Base-by-base conservation (phyloP, 495 filamentous ascomycete genomes). In the Friedmanniomyces endolithicus region DNA sequence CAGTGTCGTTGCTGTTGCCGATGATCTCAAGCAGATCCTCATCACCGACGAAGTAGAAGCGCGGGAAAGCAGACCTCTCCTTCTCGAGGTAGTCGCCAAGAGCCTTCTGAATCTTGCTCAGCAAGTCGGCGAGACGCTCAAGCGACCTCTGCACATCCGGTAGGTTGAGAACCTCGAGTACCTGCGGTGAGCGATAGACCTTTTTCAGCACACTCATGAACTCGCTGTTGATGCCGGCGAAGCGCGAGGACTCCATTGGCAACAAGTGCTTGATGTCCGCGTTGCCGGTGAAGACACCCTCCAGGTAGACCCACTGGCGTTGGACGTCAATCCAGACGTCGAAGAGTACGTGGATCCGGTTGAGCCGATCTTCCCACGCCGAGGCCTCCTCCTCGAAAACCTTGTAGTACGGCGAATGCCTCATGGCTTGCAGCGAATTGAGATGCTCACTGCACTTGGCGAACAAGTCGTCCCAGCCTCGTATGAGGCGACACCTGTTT, bases 301-400 rank as follows among this genome's bases (percentile, higher is more conserved):
- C 94, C 22, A 99, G 78, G 64, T 99, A 99, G 3, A 97, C 90
- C 92, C 92, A 99, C 73, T 99, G 92, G 54, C 92, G 82, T 69
- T 99, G 92, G 24, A 99, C 94, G 71, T 99, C 92, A 59, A 99
- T 97, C 92, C 92, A 99, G 27, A 97, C 88, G 70, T 99, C 94
- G 65, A 99, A 99, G 1, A 97, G 76, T 31, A 97, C 87, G 67
- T 97, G 92, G 20, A 97, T 87, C 35, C 94, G 83, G 68, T 99
- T 99, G 40, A 99, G 76, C 63, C 94, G 95, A 68, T 99, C 92
- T 70, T 99, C 92, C 94, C 94, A 99, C 2, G 82, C 78, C 1
- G 88, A 84, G 19, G 92, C 92, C 58, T 97, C 94, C 62, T 97
- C 92, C 65, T 97, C 92, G 60, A 99, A 99, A 62, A 95, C 90